A percentile compares a stretch with the other conserved stretches of the same genome.
Evolutionary conservation across 148 eudicot species (phyloP).

Genomic region (Selenicereus undatus): DNA sequence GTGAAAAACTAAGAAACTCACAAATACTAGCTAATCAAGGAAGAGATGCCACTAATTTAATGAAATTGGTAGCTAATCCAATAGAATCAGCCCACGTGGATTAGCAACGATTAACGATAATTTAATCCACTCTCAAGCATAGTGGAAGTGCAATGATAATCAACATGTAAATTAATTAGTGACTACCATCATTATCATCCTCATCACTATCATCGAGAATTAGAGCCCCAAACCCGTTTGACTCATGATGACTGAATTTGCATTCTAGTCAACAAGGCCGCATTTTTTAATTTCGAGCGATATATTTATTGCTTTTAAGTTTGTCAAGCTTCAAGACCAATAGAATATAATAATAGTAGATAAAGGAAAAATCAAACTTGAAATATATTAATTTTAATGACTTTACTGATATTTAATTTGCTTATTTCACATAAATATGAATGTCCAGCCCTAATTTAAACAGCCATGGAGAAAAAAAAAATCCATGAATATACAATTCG

Average conservation of each 20-base stretch:
- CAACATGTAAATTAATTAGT: conserved; percentile 12
- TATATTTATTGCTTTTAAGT: too few species aligned
- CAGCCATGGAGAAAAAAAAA: too few species aligned
- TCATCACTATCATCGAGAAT: conserved; percentile 10
- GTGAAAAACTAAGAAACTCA: not conserved
- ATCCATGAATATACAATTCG: too few species aligned
- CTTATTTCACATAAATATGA: too few species aligned
- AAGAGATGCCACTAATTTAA: not conserved
- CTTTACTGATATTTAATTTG: too few species aligned
- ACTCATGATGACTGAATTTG: not conserved
- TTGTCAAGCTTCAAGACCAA: too few species aligned
- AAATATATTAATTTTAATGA: too few species aligned
- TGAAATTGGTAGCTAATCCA: not conserved
- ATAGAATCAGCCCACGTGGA: conserved; percentile 28
- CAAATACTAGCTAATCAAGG: not conserved
- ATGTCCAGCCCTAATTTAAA: too few species aligned
- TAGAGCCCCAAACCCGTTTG: conserved; percentile 1
- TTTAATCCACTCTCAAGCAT: conserved; percentile 4
- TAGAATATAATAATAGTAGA: too few species aligned
- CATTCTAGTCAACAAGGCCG: not conserved
- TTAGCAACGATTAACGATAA: conserved; percentile 22
- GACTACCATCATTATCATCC: conserved; percentile 12
- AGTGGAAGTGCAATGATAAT: conserved; percentile 16
- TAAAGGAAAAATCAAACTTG: too few species aligned
- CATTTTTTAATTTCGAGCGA: not conserved